Conservation (phyloP, 768 basidiomycete genomes). For the Tephrocybe sp. region DNA sequence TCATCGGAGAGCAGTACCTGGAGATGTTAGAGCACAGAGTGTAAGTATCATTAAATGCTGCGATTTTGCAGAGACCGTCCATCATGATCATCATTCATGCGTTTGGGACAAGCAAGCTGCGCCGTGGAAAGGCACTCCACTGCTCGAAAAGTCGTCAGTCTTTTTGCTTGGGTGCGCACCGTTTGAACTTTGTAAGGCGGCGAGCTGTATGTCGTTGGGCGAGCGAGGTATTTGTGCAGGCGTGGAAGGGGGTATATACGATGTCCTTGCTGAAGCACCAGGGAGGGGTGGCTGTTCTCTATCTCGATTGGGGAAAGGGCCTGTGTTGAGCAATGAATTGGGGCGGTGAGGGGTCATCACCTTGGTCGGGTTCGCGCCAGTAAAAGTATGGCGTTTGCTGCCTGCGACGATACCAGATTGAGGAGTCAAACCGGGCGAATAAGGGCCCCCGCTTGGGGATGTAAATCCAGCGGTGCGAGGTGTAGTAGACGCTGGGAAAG, state of each 20-base stretch:
- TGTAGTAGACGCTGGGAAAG: slow-evolving; percentile 56
- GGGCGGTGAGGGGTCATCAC: slow-evolving; percentile 17
- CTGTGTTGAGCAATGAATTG: slow-evolving; percentile 21
- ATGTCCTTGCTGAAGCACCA: slow-evolving; percentile 25
- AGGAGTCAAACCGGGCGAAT: slow-evolving; percentile 22
- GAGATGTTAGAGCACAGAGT: too few species aligned
- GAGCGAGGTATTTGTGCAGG: slow-evolving; percentile 39
- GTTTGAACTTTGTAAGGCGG: too few species aligned
- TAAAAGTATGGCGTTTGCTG: slow-evolving; percentile 55
- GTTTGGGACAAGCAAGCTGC: too few species aligned
- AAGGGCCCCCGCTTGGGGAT: slow-evolving; percentile 14
- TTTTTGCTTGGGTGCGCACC: too few species aligned
- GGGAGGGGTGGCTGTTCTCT: slow-evolving; percentile 24
- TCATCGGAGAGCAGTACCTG: too few species aligned
- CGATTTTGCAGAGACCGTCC: too few species aligned
- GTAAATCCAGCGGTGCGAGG: slow-evolving; percentile 18
- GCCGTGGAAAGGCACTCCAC: too few species aligned
- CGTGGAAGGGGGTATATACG: slow-evolving; percentile 33
- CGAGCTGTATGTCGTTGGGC: slow-evolving; percentile 54
- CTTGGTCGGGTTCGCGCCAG: slow-evolving; percentile 29
- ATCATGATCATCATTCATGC: too few species aligned
- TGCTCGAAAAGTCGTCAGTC: too few species aligned
- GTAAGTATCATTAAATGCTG: too few species aligned
- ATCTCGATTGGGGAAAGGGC: slow-evolving; percentile 15
- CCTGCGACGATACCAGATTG: slow-evolving; percentile 48